Conservation (phyloP, 495 filamentous ascomycete species). For the Parachaetomium inaequale region DNA sequence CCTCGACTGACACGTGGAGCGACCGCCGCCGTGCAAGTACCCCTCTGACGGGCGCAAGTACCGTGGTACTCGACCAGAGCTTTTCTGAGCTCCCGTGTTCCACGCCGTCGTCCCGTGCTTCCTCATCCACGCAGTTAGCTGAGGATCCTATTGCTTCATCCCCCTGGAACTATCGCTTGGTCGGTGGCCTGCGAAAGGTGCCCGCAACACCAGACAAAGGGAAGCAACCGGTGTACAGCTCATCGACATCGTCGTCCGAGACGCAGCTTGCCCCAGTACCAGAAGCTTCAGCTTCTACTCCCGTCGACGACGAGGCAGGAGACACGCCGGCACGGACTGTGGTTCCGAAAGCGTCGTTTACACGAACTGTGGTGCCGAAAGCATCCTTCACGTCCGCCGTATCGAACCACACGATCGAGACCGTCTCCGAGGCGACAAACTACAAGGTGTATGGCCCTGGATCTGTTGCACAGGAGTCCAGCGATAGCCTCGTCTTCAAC, state of each 20-base stretch:
- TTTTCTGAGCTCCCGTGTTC: conserved; percentile 32
- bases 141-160: conserved; percentile 43
- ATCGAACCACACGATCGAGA: conserved; percentile 41
- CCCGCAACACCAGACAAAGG: conserved; percentile 49
- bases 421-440: conserved; percentile 50
- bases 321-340: conserved; percentile 25
- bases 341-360: conserved; percentile 47
- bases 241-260: conserved; percentile 24
- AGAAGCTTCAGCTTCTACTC: conserved; percentile 29
- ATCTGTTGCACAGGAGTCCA: conserved; percentile 32
- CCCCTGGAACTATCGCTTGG: conserved; percentile 52
- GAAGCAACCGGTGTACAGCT: conserved; percentile 32
- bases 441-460: conserved; percentile 49
- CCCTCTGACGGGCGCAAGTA: conserved; percentile 34
- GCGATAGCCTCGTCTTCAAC: conserved; percentile 36
- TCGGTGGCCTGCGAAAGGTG: conserved; percentile 54
- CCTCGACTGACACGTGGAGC: conserved; percentile 46
- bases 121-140: conserved; percentile 38
- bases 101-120: conserved; percentile 29
- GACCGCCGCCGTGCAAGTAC: conserved; percentile 46
- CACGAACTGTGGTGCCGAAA: conserved; percentile 35
- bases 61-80: conserved; percentile 42
- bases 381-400: conserved; percentile 40
- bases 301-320: conserved; percentile 18
- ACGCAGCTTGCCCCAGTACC: conserved; percentile 43